Percentiles rank a stretch among this genome's conserved stretches.
Evolutionary conservation across 1,284 basidiomycete species (phyloP).

Genomic region (Calocybe gambosa): DNA sequence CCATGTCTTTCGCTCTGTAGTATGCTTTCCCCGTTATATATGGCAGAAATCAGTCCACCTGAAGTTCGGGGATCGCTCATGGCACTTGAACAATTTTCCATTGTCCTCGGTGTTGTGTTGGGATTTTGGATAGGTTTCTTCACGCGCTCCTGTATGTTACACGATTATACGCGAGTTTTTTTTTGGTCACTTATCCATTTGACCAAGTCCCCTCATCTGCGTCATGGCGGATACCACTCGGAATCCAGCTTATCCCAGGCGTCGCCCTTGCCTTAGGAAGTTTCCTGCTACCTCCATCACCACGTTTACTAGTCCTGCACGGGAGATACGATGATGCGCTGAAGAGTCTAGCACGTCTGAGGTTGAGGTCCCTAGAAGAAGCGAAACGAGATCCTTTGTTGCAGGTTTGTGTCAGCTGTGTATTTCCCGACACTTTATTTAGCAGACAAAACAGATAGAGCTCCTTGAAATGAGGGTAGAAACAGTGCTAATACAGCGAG

Average conservation of each 20-base stretch:
- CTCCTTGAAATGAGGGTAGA: conserved; percentile 70
- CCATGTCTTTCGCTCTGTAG: conserved; percentile 26
- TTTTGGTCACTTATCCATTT: neutral
- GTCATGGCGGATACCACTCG: conserved; percentile 76
- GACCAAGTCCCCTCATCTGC: conserved; percentile 44
- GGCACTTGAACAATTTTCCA: conserved; percentile 15
- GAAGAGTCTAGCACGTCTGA: conserved; percentile 45
- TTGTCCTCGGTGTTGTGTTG: conserved; percentile 24
- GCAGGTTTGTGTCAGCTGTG: conserved; percentile 26
- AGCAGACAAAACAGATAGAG: conserved; percentile 44
- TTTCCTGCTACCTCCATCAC: conserved; percentile 66
- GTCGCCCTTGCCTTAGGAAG: conserved; percentile 57
- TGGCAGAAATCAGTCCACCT: conserved; percentile 15
- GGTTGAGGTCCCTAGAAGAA: conserved; percentile 30
- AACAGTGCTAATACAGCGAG: conserved; percentile 38
- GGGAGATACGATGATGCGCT: conserved; percentile 52
- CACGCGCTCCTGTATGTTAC: conserved; percentile 55
- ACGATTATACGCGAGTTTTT: neutral
- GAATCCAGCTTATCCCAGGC: conserved; percentile 67
- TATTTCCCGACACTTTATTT: neutral
- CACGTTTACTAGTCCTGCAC: conserved; percentile 57
- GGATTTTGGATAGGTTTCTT: conserved; percentile 76
- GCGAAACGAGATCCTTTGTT: conserved; percentile 45
- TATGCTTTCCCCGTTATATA: conserved; percentile 61
- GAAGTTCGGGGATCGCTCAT: conserved; percentile 50